Base-by-base conservation (phyloP, 2,329 filamentous ascomycete species). In the Grosmannia serpens region DNA sequence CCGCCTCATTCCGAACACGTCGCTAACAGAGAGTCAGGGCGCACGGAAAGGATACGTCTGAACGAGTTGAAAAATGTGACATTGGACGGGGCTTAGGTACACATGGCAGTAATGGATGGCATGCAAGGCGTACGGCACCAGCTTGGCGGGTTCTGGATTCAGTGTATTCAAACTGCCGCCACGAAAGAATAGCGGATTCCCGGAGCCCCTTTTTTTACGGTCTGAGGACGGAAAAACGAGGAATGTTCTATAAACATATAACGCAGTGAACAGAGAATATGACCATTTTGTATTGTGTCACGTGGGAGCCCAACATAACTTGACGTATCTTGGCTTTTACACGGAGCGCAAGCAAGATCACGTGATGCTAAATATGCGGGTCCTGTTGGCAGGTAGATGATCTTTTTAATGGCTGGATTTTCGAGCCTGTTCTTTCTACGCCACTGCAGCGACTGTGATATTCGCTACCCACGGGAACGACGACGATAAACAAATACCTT, bases 41-140 rank as follows among this genome's bases (percentile, higher is more conserved):
- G 84, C 84, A 56, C 77, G 84, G 66, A 87, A 87, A 74, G 84
- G 83, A 62, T 87, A 87, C 68, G 84, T 87, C 74, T 85, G 71
- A 81, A 74, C 56, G 41, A 41, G 8, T 27, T 10, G 29, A 15
- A 24, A 3, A 7, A n/a, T 8, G 38, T 22, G 31, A 20, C 9
- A 20, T 15, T 6, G 31, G 49, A 17, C 26, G 27, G 26, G 46
- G 52, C 17, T 31, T 47, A 47, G 10, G 29, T 49, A 31, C 26
- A 41, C 20, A 41, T 24, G 26, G 49, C n/a, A 53, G 29, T 47
- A 31, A 57, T 53, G 38, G 35, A 47, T 20, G 38, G 47, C 41
- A 50, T 27, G 55, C 46, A 51, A 26, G 51, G 51, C 56, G 56
- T 50, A 53, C 17, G 51, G 56, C 55, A 52, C 26, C 33, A 46